phyloP scores from a whole-genome alignment of 2,329 filamentous ascomycete genomes.

The Ascosphaera aggregata region DNA sequence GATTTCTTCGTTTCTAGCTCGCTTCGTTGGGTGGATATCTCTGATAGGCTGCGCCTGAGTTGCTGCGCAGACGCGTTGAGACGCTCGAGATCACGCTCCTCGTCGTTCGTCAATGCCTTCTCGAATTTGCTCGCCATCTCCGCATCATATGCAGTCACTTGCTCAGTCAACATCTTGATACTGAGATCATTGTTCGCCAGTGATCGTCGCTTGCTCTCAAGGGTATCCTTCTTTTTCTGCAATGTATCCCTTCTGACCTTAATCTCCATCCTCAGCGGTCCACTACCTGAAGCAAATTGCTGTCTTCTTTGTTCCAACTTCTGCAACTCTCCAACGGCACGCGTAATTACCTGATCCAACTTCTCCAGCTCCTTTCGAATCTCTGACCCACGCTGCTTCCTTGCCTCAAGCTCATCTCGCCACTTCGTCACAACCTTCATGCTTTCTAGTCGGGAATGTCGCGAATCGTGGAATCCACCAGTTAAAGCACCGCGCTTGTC shows the following conservation, averaged over 20 bases:
- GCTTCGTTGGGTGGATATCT: slow-evolving; percentile 47
- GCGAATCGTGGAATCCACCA: slow-evolving; percentile 76
- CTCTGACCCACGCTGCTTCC: slow-evolving; percentile 38
- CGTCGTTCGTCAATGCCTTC: slow-evolving; percentile 60
- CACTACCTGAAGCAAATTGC: slow-evolving; percentile 61
- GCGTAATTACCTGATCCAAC: slow-evolving; percentile 75
- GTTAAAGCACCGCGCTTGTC: slow-evolving; percentile 92
- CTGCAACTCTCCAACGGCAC: slow-evolving; percentile 59
- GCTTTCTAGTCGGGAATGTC: slow-evolving; percentile 67
- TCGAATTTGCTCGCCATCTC: slow-evolving; percentile 79
- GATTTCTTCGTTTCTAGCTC: slow-evolving; percentile 63
- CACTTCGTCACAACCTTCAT: slow-evolving; percentile 53
- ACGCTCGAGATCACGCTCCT: slow-evolving; percentile 57
- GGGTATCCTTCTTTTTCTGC: slow-evolving; percentile 46
- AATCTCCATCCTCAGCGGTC: slow-evolving; percentile 55
- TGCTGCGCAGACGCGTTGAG: slow-evolving; percentile 47
- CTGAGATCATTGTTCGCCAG: slow-evolving; percentile 47
- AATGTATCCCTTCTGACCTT: slow-evolving; percentile 51
- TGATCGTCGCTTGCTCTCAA: slow-evolving; percentile 45
- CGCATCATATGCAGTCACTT: slow-evolving; percentile 50
- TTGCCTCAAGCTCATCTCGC: slow-evolving; percentile 48
- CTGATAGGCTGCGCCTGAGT: slow-evolving; percentile 52
- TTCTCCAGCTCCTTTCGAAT: slow-evolving; percentile 48
- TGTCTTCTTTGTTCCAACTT: slow-evolving; percentile 58
- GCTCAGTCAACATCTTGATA: slow-evolving; percentile 52